Conservation (phyloP, 805 yeast species). For the Suhomyces vadensis region DNA sequence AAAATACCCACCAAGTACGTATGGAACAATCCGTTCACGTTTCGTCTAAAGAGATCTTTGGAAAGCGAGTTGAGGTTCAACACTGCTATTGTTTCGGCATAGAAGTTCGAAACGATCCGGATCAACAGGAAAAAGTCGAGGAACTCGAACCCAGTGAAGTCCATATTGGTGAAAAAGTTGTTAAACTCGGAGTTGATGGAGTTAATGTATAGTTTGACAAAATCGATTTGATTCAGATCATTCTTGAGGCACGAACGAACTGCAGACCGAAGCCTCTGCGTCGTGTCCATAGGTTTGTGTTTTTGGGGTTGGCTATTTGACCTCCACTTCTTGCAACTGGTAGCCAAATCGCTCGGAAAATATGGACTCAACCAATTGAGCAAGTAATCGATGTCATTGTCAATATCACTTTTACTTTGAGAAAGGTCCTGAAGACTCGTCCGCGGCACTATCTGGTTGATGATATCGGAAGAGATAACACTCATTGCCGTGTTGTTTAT, state of each 20-base stretch:
- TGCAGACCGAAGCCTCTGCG: slow-evolving; percentile 37
- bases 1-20: slow-evolving; percentile 2
- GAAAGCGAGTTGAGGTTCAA: slow-evolving; percentile 25
- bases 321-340: slow-evolving; percentile 4
- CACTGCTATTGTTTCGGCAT: slow-evolving; percentile 21
- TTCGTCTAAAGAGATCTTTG: slow-evolving; percentile 25
- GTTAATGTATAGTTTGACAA: slow-evolving; percentile 33
- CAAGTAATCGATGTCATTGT: slow-evolving; percentile 36
- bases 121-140: slow-evolving; percentile 19
- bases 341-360: slow-evolving; percentile 17
- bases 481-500: too few species aligned
- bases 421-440: slow-evolving; percentile 13
- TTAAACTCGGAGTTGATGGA: slow-evolving; percentile 27
- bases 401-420: slow-evolving; percentile 22
- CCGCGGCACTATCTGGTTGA: slow-evolving; percentile 9
- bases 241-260: slow-evolving; percentile 39
- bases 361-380: slow-evolving; percentile 36
- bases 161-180: slow-evolving; percentile 10
- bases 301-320: not conserved
- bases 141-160: slow-evolving; percentile 10
- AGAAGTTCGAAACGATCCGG: slow-evolving; percentile 22
- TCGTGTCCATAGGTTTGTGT: slow-evolving; percentile 23
- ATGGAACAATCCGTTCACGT: slow-evolving; percentile 31
- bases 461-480: not conserved
- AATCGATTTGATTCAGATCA: slow-evolving; percentile 31